Evolutionary conservation across 352 stramenopile species (phyloP), one percentile per base, ranked within the genome.

Genomic region (Pythium diclinum): DNA sequence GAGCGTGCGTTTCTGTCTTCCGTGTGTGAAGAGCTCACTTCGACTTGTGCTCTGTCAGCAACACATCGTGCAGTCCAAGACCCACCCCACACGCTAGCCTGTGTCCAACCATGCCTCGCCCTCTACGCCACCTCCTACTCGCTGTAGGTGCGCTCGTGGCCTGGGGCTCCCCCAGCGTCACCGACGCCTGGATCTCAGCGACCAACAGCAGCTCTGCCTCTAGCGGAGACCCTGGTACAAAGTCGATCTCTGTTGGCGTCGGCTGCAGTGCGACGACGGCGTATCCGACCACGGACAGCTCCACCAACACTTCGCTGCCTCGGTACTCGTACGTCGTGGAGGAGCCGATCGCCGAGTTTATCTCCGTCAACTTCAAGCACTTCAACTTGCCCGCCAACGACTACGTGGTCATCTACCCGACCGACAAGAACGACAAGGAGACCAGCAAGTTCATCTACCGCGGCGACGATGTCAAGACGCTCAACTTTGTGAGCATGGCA

Each of bases 361-460:
- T 90, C 49, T 63, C 78, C 17, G 46, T 94, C 46, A 76, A 92
- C 61, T 89, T 94, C 47, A 70, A 74, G 9, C 23, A 76, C 34
- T 90, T 92, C 65, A 81, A 89, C 51, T 66, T 94, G 8, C 81
- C 81, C 0, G 53, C 72, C 0, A 69, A 63, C 36, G 85, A 94
- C 60, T 87, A 81, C 53, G 64, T 94, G 11, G 52, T 79, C 34
- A 57, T 92, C 4, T 71, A 69, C 0, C 46, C 80, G 0, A 68
- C 73, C 7, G 58, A 85, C 19, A 38, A 61, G 6, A 33, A 61
- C 23, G 67, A 60, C 34, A 75, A 61, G 7, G 71, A 83, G 38
- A 69, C 57, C 2, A 61, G 72, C 13, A 63, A 77, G 42, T 65
- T 72, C 25, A 87, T 81, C 54, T 62, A 67, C 17, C 75, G 79